Base-by-base conservation (phyloP, 495 filamentous ascomycete genomes). In the Rhypophila decipiens region DNA sequence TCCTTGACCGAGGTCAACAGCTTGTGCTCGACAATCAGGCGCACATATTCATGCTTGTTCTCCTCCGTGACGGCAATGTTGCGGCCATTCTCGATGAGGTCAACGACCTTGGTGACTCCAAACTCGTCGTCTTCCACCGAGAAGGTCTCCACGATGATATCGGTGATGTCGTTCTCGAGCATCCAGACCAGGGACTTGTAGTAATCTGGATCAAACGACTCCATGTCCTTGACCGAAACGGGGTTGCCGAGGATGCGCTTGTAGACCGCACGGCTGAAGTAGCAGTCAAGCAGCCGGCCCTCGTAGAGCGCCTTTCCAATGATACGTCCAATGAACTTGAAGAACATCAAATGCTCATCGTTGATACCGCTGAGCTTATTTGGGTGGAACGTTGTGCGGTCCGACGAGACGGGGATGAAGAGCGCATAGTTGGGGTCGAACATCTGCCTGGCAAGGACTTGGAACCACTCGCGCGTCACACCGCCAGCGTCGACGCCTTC, bases 111-210 rank as follows among this genome's bases (percentile, higher is more conserved):
- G 39, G 78, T 85, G 51, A 87, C 88, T 35, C 93, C 93, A 66
- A 97, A 99, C 61, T 83, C 87, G 49, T 96, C 90, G 36, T 87
- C 85, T 64, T 96, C 88, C 36, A 94, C 79, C 20, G 91, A 89
- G 65, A 99, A 97, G 3, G 87, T 95, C 71, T 99, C 91, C n/a
- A 85, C 89, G 59, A 96, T 95, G 57, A 96, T 88, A 55, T 96
- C 93, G n/a, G 90, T 95, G 58, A 99, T 97, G 61, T 96, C 89
- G 64, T 97, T 96, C 58, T 94, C 88, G 42, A 96, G 77, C 85
- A 99, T 96, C 93, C 93, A 99, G 34, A 90, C 77, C 7, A 99
- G 79, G n/a, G 91, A 96, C 64, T 99, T 97, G 77, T 96, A 96
- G 72, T 97, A 97, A 53, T 97, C 90, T 19, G 95, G 82, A 65